phyloP scores from a whole-genome alignment of 345 rosid species.

The Camelina sativa region DNA sequence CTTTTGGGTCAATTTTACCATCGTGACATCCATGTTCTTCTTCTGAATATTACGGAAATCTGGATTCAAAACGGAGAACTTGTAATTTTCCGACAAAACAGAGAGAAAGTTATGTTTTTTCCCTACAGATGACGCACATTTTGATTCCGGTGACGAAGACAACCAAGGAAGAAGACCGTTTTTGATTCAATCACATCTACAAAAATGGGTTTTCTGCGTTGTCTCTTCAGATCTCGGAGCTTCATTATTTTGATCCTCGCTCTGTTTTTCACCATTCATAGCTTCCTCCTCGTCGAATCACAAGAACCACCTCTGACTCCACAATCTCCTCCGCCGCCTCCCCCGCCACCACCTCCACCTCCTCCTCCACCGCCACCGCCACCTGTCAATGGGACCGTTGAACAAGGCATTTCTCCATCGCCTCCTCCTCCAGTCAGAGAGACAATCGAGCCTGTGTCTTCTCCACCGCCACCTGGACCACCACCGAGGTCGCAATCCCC shows the following conservation, averaged over 20 bases:
- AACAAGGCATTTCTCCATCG: background rate
- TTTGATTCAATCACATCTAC: slow-evolving; percentile 4
- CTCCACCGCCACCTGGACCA: background rate
- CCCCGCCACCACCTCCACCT: background rate
- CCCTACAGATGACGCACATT: background rate
- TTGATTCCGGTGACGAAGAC: background rate
- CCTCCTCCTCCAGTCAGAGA: slow-evolving; percentile 23
- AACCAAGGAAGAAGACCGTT: background rate
- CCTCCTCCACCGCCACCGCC: background rate
- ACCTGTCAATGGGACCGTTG: background rate
- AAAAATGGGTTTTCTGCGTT: slow-evolving; percentile 16
- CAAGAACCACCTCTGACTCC: slow-evolving; percentile 25
- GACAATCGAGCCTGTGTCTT: slow-evolving; percentile 4
- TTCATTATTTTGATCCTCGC: slow-evolving; percentile 36
- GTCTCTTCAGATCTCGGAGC: slow-evolving; percentile 3
- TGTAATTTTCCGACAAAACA: background rate
- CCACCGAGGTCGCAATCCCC: slow-evolving; percentile 8
- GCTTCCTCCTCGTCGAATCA: slow-evolving; percentile 45
- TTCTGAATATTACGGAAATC: background rate
- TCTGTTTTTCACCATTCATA: slow-evolving; percentile 36
- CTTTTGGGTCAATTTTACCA: background rate
- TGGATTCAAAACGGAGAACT: slow-evolving; percentile 7
- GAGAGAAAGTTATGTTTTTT: slow-evolving; percentile 4
- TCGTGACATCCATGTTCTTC: slow-evolving; percentile 18
- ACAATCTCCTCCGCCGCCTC: slow-evolving; percentile 3